Evolutionary conservation across 1,284 basidiomycete species (phyloP).

Genomic region (Megacollybia platyphylla): DNA sequence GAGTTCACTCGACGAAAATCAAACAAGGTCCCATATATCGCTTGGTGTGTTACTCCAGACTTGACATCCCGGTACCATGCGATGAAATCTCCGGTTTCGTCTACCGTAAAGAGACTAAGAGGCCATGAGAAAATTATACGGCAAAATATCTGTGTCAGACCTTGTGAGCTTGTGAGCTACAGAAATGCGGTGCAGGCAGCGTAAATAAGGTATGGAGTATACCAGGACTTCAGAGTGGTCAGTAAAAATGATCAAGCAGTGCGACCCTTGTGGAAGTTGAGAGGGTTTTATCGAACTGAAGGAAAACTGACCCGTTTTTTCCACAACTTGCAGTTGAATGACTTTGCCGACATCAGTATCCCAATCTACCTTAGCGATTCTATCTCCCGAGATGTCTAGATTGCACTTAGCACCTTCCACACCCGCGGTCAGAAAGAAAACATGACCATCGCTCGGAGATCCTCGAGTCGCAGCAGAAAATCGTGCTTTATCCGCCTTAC

Average conservation of each 20-base stretch:
- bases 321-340: conserved; percentile 35
- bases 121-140: neutral
- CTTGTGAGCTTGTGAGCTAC: conserved; percentile 24
- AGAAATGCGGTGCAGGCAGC: conserved; percentile 37
- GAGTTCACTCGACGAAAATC: conserved; percentile 36
- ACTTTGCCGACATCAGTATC: conserved; percentile 34
- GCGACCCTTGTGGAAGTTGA: conserved; percentile 29
- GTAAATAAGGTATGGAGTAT: conserved; percentile 61
- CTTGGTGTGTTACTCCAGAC: conserved; percentile 20
- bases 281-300: neutral
- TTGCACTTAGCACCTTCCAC: conserved; percentile 41
- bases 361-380: conserved; percentile 47
- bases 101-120: conserved; percentile 32
- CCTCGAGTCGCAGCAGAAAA: conserved; percentile 20
- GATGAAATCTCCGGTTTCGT: conserved; percentile 46
- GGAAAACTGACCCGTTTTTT: conserved; percentile 31
- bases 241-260: conserved; percentile 53
- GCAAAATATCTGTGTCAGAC: conserved; percentile 17
- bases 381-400: conserved; percentile 48
- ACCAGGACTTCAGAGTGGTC: conserved; percentile 38
- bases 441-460: conserved; percentile 15
- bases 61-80: conserved; percentile 24
- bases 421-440: conserved; percentile 43
- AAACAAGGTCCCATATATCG: conserved; percentile 49
- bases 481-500: conserved; percentile 30